Conservation (phyloP, 2,329 filamentous ascomycete species). For the Leptographium radiaticola region DNA sequence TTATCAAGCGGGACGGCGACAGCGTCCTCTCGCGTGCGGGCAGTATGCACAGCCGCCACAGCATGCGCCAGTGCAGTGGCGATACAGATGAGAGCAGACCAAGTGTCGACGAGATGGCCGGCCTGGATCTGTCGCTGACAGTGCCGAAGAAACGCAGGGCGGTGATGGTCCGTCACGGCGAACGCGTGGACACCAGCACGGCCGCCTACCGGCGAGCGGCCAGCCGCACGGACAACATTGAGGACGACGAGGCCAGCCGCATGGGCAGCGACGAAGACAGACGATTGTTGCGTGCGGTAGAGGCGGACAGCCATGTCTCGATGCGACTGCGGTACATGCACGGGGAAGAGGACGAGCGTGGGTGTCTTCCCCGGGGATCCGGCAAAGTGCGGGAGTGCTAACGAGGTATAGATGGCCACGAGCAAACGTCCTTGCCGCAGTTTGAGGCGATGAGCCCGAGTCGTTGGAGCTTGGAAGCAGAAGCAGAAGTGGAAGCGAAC, state of each 20-base stretch:
- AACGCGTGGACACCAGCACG: slow-evolving; percentile 1
- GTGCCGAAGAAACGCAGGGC: slow-evolving; percentile 22
- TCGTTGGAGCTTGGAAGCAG: not conserved
- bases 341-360: not conserved
- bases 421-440: not conserved
- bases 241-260: not conserved
- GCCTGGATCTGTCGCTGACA: slow-evolving; percentile 16
- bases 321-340: not conserved
- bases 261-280: not conserved
- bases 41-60: not conserved
- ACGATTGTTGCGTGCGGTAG: not conserved
- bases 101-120: slow-evolving; percentile 14
- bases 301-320: not conserved
- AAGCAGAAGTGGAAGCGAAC: not conserved
- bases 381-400: no score
- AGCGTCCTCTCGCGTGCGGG: not conserved
- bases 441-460: not conserved
- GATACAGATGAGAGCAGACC: slow-evolving; percentile 15
- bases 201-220: not conserved
- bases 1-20: slow-evolving; percentile 8
- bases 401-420: not conserved
- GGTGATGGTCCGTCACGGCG: not conserved
- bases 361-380: not conserved
- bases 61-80: slow-evolving; percentile 9
- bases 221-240: slow-evolving; percentile 8